Percentiles rank a stretch among this genome's conserved stretches.
Conservation (phyloP, 805 yeast species). For the Scheffersomyces spartinae region DNA sequence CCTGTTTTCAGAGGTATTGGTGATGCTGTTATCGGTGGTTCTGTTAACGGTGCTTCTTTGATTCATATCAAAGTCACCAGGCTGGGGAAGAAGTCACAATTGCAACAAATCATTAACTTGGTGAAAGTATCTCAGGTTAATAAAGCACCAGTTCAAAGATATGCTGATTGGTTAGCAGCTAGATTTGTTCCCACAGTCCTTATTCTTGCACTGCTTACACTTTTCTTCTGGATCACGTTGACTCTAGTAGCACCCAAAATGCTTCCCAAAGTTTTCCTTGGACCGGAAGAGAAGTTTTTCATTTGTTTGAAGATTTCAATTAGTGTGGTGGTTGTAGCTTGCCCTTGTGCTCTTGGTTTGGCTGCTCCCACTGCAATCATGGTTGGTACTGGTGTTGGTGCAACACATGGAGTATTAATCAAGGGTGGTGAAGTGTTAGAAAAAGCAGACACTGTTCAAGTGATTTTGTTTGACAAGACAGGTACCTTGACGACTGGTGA, state of each 20-base stretch:
- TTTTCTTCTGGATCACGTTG: constrained; percentile 24
- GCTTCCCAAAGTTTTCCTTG: no score
- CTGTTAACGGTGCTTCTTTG: constrained; percentile 71
- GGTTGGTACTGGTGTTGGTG: constrained; percentile 98
- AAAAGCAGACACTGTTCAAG: constrained; percentile 48
- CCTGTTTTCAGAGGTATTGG: constrained; percentile 58
- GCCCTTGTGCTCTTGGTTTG: constrained; percentile 95
- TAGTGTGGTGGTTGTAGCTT: constrained; percentile 91
- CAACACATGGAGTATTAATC: constrained; percentile 75
- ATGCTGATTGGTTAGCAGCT: constrained; percentile 77
- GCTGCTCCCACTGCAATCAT: constrained; percentile 98
- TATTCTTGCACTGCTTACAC: constrained; percentile 49
- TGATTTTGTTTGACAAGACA: constrained; percentile 84
- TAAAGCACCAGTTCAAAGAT: constrained; percentile 84
- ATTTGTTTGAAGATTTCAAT: constrained; percentile 72
- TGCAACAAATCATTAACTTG: constrained; percentile 74
- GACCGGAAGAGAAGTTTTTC: constrained; percentile 52
- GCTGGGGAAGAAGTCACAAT: constrained; percentile 76
- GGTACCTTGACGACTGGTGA: constrained; percentile 88
- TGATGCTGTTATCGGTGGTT: constrained; percentile 74
- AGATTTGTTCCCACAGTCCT: constrained; percentile 75
- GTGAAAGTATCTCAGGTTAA: constrained; percentile 85
- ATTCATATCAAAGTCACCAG: constrained; percentile 56
- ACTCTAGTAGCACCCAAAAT: no score
- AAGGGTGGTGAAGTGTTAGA: constrained; percentile 91